Evolutionary conservation across 805 yeast species (phyloP), one percentile per base, ranked within the genome.

Genomic region (Yarrowia sp.): DNA sequence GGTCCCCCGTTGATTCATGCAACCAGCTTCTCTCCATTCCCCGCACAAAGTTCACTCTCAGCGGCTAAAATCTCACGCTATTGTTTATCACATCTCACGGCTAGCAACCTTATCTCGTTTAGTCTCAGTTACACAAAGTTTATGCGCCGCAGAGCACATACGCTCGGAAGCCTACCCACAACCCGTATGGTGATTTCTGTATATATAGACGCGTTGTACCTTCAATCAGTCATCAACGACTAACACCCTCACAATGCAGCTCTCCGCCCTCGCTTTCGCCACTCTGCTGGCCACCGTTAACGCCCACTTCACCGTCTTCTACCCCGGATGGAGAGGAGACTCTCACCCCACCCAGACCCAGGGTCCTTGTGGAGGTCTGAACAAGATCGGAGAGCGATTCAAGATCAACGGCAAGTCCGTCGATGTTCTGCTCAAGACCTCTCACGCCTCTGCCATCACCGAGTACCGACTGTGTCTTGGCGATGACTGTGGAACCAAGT

Each of bases 351-450:
- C 76, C 20, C 76, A 72, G 68, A 58, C 70, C 19, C 50, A 66
- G 61, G 69, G 70, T 10, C 74, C 75, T 34, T 73, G 76, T 49
- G 76, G 76, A 19, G 75, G 75, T 15, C 44, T 52, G 30, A 33
- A 30, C 46, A 70, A 66, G 44, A 66, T 71, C 13, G 53, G 67
- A 12, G 61, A 70, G 15, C 73, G 73, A 36, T 43, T 73, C 60
- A 67, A 71, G 69, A 71, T 75, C 47, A 61, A 49, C 40, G 74
- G 75, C 3, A 46, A 68, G 39, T 71, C 76, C 8, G 46, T 74
- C 42, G 71, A 68, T 17, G 60, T 64, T 8, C 47, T 64, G 10
- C 63, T 70, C 43, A 42, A 65, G 40, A 56, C 73, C 14, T 66
- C 73, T 13, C 76, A 74, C 66, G 39, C 72, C n/a, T 64, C 49